Base-by-base conservation (phyloP, 495 filamentous ascomycete genomes). In the Cercophora sp. region DNA sequence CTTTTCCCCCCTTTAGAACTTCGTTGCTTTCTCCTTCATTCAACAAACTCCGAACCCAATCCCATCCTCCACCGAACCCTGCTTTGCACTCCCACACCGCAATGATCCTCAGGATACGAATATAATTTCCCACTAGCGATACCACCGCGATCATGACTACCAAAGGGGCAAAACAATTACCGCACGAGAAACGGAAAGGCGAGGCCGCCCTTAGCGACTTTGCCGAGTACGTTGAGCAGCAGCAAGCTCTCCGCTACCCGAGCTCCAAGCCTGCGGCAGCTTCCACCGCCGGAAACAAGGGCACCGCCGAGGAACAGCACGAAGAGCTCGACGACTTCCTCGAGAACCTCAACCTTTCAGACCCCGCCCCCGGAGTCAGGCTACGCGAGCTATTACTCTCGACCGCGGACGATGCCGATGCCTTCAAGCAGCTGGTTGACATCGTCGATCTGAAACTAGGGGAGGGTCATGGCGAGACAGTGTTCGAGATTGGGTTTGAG, bases 151-250 rank as follows among this genome's bases (percentile, higher is more conserved):
- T 57, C 42, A 85, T 85, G 83, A 63, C 80, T 18, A 70, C 66
- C 26, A 78, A 79, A 71, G 53, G 64, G 23, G 67, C 72, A 11
- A 91, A 85, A 70, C 79, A 83, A 58, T 72, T 81, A 49, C 74
- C 79, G 5, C 84, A 89, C 59, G 90, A 95, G 69, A 80, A 87
- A 60, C 85, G 87, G 62, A 85, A 88, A 78, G 91, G 91, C 56
- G 90, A 96, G 71, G 79, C 87, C 48, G 93, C 93, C 16, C 78
- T 98, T 52, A 92, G 87, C 76, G 93, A 96, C 58, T 98, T 98
- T 64, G 90, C 94, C 66, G 93, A 97, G 68, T 97, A 96, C 59
- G 94, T 96, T 52, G 91, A 96, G 67, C 85, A 91, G 70, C 90
- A 98, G 67, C 92, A 96, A 68, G 79, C 81, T 3, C 65, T 85